Conservation (phyloP, 495 filamentous ascomycete species). For the Massariosphaeria phaeospora region DNA sequence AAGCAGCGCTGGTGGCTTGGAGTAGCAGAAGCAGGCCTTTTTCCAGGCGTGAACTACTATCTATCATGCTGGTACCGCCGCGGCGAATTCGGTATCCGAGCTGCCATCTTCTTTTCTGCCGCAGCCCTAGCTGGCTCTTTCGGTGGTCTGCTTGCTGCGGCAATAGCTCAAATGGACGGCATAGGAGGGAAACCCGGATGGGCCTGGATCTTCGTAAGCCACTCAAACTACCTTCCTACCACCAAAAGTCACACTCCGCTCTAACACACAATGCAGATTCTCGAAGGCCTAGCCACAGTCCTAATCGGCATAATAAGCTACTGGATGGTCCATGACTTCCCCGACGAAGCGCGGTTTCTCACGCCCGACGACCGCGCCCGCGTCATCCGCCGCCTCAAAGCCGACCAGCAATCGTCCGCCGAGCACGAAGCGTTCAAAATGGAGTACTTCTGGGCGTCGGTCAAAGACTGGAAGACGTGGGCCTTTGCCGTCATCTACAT, state of each 20-base stretch:
- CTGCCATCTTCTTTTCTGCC: slow-evolving; percentile 87
- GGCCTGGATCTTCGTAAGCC: slow-evolving; percentile 69
- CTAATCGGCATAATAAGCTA: slow-evolving; percentile 69
- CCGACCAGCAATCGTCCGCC: slow-evolving; percentile 72
- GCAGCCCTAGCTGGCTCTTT: slow-evolving; percentile 82
- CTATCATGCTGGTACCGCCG: slow-evolving; percentile 84
- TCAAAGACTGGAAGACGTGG: slow-evolving; percentile 89
- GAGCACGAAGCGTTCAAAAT: slow-evolving; percentile 76
- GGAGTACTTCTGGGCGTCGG: slow-evolving; percentile 65
- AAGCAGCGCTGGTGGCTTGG: slow-evolving; percentile 72
- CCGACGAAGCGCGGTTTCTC: slow-evolving; percentile 74
- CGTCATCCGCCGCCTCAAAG: slow-evolving; percentile 65
- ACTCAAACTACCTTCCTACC: not conserved
- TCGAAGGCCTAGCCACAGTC: slow-evolving; percentile 72
- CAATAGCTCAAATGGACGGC: slow-evolving; percentile 70
- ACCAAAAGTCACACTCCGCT: not conserved
- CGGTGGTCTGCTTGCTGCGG: slow-evolving; percentile 75
- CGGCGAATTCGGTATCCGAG: slow-evolving; percentile 68
- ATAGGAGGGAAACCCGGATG: slow-evolving; percentile 62
- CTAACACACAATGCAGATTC: slow-evolving; percentile 31
- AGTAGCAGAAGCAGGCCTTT: slow-evolving; percentile 75
- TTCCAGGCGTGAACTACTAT: slow-evolving; percentile 85
- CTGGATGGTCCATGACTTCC: slow-evolving; percentile 88
- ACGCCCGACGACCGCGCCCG: slow-evolving; percentile 64
- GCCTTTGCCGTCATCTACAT: slow-evolving; percentile 47